These are phyloP conservation scores for Fusarium sororula DNA, from an alignment of 2,329 filamentous ascomycete genomes.

Conservation along the genomic window DNA sequence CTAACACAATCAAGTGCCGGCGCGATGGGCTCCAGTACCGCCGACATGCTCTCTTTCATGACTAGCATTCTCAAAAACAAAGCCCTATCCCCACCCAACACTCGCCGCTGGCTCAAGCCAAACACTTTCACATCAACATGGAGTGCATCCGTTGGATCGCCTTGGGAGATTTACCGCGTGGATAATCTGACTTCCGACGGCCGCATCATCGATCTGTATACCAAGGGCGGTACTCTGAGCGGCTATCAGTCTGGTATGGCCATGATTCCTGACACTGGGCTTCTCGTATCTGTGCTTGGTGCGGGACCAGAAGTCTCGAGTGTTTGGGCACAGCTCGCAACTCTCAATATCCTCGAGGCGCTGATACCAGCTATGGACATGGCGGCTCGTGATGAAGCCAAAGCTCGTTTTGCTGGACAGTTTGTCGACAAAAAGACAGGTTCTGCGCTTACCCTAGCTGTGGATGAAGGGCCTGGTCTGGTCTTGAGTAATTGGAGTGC, in stretches of 20 bases:
- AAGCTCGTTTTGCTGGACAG: not conserved
- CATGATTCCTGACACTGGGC: not conserved
- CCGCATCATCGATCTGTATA: not conserved
- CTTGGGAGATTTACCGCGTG: slow-evolving; percentile 9
- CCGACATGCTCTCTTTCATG: not conserved
- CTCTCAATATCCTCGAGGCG: not conserved
- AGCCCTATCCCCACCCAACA: not conserved
- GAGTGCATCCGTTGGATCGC: not conserved
- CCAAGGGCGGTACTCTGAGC: not conserved
- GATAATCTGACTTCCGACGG: slow-evolving; percentile 2
- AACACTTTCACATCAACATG: not conserved
- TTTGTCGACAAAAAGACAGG: not conserved
- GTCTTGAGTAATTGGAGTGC: not conserved
- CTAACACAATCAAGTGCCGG: not conserved
- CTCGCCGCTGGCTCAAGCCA: not conserved
- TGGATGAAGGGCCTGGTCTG: not conserved
- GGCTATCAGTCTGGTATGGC: not conserved
- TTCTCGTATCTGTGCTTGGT: not conserved
- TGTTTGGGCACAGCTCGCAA: not conserved
- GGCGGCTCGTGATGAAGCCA: not conserved
- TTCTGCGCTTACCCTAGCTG: not conserved
- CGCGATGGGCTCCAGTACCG: not conserved
- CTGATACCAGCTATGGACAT: not conserved
- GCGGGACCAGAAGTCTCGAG: not conserved
- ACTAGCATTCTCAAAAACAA: not conserved